Conservation (phyloP, 2,329 filamentous ascomycete species). For the Pyrenophora seminiperda region DNA sequence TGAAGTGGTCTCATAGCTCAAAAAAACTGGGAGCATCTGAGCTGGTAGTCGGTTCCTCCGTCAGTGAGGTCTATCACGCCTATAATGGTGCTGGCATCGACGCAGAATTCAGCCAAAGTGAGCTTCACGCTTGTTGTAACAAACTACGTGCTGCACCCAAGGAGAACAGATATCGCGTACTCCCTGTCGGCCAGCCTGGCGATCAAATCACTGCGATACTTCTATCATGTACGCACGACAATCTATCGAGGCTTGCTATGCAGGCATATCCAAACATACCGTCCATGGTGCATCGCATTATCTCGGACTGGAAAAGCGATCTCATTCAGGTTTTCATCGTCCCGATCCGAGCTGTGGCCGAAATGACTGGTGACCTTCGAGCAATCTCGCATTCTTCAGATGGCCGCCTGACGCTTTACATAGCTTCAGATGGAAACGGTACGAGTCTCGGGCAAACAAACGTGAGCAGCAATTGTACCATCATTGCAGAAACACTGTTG, state of each 20-base stretch:
- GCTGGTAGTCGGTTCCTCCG: slow-evolving; percentile 27
- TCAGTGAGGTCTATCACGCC: slow-evolving; percentile 48
- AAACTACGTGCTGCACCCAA: slow-evolving; percentile 49
- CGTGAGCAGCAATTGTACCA: slow-evolving; percentile 41
- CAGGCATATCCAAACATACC: slow-evolving; percentile 55
- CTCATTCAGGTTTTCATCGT: slow-evolving; percentile 43
- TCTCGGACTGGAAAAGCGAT: slow-evolving; percentile 42
- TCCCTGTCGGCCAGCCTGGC: slow-evolving; percentile 50
- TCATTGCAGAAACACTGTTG: slow-evolving; percentile 44
- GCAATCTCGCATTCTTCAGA: slow-evolving; percentile 43
- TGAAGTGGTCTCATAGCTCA: slow-evolving; percentile 20
- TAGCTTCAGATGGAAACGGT: slow-evolving; percentile 40
- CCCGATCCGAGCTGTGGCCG: slow-evolving; percentile 38
- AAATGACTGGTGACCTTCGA: slow-evolving; percentile 44
- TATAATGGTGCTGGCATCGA: slow-evolving; percentile 53
- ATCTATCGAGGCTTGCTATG: slow-evolving; percentile 38
- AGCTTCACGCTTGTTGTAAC: slow-evolving; percentile 55
- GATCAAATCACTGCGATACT: slow-evolving; percentile 52
- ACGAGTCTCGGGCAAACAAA: slow-evolving; percentile 31
- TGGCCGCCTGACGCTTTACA: slow-evolving; percentile 37
- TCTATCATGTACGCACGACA: slow-evolving; percentile 47
- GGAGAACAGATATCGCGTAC: slow-evolving; percentile 51
- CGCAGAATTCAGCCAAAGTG: slow-evolving; percentile 57
- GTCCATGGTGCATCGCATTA: slow-evolving; percentile 36
- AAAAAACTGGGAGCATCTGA: slow-evolving; percentile 17